A percentile compares a stretch with the other conserved stretches of the same genome.
Evolutionary conservation across 1,284 basidiomycete genomes (phyloP).

Genomic region (Leccinum griseonigrum): DNA sequence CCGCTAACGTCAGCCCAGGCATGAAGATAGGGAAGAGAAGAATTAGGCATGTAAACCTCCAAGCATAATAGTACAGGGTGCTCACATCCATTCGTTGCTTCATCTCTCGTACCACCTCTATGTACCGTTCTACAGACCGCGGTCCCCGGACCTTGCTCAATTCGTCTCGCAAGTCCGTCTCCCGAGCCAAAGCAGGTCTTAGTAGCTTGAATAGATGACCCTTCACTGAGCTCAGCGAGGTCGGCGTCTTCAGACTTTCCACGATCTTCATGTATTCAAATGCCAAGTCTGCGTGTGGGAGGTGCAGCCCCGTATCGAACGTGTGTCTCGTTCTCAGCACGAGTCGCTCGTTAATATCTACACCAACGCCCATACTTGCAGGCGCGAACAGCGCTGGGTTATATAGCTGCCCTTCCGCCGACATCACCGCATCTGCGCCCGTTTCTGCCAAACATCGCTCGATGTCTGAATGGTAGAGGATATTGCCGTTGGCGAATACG

Average conservation of each 20-base stretch:
- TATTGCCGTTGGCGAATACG: conserved; percentile 97
- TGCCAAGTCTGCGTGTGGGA: conserved; percentile 66
- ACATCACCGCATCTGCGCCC: conserved; percentile 91
- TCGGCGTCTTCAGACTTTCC: conserved; percentile 66
- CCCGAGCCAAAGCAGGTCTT: conserved; percentile 69
- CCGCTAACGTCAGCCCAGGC: conserved; percentile 31
- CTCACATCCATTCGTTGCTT: conserved; percentile 63
- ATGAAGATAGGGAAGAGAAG: not conserved
- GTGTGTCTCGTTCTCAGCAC: conserved; percentile 1
- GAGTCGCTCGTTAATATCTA: not conserved
- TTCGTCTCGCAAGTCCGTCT: conserved; percentile 72
- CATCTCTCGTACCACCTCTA: conserved; percentile 65
- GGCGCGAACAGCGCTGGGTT: conserved; percentile 81
- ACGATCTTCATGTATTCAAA: conserved; percentile 89
- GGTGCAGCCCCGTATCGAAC: conserved; percentile 49
- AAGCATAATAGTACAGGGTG: conserved; percentile 3
- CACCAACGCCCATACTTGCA: not conserved
- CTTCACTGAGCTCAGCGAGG: conserved; percentile 77
- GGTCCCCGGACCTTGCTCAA: conserved; percentile 58
- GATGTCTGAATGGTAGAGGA: conserved; percentile 83
- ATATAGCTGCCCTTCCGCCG: conserved; percentile 93
- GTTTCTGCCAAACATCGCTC: conserved; percentile 76
- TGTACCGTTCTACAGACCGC: conserved; percentile 42
- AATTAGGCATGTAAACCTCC: conserved; percentile 2
- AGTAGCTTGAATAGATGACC: conserved; percentile 93